These are phyloP conservation scores for Globisporangium nodosum DNA, from an alignment of 352 stramenopile genomes.

Conservation along the genomic window DNA sequence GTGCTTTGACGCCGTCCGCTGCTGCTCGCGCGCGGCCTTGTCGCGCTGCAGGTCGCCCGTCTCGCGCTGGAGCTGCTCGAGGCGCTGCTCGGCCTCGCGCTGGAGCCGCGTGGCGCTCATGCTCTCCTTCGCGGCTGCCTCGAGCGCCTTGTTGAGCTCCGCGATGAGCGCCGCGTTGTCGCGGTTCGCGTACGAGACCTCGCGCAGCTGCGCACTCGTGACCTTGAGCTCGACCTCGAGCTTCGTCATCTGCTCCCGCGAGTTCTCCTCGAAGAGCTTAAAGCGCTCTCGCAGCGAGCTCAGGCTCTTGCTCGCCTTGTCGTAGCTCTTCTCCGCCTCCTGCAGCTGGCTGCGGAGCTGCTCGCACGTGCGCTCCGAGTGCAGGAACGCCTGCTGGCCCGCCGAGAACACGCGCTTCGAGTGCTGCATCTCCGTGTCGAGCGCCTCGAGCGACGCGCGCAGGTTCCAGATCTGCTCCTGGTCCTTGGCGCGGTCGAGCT, in stretches of 20 bases:
- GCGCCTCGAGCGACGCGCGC: slow-evolving; percentile 47
- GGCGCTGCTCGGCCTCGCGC: slow-evolving; percentile 33
- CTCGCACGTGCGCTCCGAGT: slow-evolving; percentile 63
- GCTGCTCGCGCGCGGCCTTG: slow-evolving; percentile 43
- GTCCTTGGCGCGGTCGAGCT: slow-evolving; percentile 47
- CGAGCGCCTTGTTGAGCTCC: slow-evolving; percentile 51
- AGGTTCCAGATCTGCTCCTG: slow-evolving; percentile 74
- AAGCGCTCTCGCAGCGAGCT: slow-evolving; percentile 59
- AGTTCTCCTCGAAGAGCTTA: slow-evolving; percentile 69
- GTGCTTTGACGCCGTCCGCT: slow-evolving; percentile 50
- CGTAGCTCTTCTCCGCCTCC: slow-evolving; percentile 72
- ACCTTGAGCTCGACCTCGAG: slow-evolving; percentile 81
- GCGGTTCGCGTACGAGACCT: slow-evolving; percentile 70
- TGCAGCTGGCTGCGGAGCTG: slow-evolving; percentile 61
- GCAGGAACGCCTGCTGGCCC: slow-evolving; percentile 68
- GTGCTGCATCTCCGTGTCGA: slow-evolving; percentile 78
- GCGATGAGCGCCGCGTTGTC: slow-evolving; percentile 61
- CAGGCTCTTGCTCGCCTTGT: slow-evolving; percentile 68
- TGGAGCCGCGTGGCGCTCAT: slow-evolving; percentile 32
- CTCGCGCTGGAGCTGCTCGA: slow-evolving; percentile 35
- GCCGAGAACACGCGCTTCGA: slow-evolving; percentile 74
- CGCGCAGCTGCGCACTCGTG: slow-evolving; percentile 53
- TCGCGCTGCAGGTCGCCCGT: slow-evolving; percentile 61
- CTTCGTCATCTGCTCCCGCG: slow-evolving; percentile 77
- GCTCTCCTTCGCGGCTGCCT: slow-evolving; percentile 41